Base-by-base conservation (phyloP, 2,329 filamentous ascomycete species). In the Zymoseptoria crescenta region DNA sequence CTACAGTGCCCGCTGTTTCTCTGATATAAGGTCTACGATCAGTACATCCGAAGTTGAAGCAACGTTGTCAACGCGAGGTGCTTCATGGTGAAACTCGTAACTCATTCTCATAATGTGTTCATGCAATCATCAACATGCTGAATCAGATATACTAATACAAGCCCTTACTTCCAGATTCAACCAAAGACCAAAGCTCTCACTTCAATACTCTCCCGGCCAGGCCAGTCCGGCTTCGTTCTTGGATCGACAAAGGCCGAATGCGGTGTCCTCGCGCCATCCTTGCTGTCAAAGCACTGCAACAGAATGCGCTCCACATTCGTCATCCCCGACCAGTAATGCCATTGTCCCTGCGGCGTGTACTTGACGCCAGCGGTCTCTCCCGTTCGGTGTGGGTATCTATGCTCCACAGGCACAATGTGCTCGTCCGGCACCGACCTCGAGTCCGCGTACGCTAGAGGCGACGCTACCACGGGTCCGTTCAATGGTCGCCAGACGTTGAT, bases 291-390 rank as follows among this genome's bases (percentile, higher is more conserved):
- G 63, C 77, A 79, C 68, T 79, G 81, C 61, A 83, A 72, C 49
- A 82, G 69, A 65, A 82, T 73, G 4, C 78, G 77, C 69, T 83
- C 80, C 3, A 79, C 76, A 8, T 85, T 82, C 9, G 78, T 84
- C 87, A 94, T 91, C 2, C 89, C 89, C 58, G 85, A 88, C 76
- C 88, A 84, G 69, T 94, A 96, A 68, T 87, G 83, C 88, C 89
- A 96, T 72, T 83, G 77, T 73, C 92, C 89, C 0, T 59, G 72
- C 0, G 80, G 74, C 56, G 85, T 83, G 62, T 84, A 79, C 60
- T 76, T 76, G 54, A 96, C 86, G 0, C 80, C 84, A 1, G 88
- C 87, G 0, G 88, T 93, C 79, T 92, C 84, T 1, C 91, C 90
- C 0, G 77, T 83, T 48, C 89, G 85, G 63, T 83, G 73, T 0